Evolutionary conservation across 148 eudicot species (phyloP).

Genomic region (Camellia japonica): DNA sequence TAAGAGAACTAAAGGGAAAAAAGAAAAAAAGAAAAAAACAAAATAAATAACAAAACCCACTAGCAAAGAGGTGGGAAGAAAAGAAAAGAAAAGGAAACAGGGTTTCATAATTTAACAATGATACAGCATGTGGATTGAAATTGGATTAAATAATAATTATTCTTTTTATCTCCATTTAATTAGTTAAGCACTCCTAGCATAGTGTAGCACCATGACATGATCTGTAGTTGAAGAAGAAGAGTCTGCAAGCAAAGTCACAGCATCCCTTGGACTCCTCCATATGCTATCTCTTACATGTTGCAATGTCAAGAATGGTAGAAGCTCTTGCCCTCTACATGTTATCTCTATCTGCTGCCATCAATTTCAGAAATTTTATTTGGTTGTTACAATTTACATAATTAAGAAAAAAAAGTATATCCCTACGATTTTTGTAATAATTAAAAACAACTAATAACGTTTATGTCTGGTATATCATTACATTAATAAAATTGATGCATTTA

Average conservation of each 20-base stretch:
- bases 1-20: not conserved
- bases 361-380: too few species aligned
- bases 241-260: slow-evolving; percentile 27
- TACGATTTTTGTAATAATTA: too few species aligned
- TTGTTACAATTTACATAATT: too few species aligned
- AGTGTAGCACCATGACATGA: slow-evolving; percentile 65
- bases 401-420: too few species aligned
- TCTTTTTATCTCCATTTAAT: not conserved
- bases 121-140: slow-evolving; percentile 7
- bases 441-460: too few species aligned
- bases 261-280: slow-evolving; percentile 52
- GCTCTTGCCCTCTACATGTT: slow-evolving; percentile 68
- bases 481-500: too few species aligned
- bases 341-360: slow-evolving; percentile 55
- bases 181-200: slow-evolving; percentile 35
- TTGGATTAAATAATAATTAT: not conserved
- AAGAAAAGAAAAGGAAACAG: not conserved
- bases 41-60: slow-evolving; percentile 4
- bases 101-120: slow-evolving; percentile 13
- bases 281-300: slow-evolving; percentile 69
- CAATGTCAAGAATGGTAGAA: slow-evolving; percentile 57
- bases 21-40: not conserved
- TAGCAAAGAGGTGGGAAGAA: not conserved
- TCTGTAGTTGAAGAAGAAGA: slow-evolving; percentile 27
- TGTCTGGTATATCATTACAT: too few species aligned